phyloP scores from a whole-genome alignment of 2,329 filamentous ascomycete species.

The Amylocarpus encephaloides region DNA sequence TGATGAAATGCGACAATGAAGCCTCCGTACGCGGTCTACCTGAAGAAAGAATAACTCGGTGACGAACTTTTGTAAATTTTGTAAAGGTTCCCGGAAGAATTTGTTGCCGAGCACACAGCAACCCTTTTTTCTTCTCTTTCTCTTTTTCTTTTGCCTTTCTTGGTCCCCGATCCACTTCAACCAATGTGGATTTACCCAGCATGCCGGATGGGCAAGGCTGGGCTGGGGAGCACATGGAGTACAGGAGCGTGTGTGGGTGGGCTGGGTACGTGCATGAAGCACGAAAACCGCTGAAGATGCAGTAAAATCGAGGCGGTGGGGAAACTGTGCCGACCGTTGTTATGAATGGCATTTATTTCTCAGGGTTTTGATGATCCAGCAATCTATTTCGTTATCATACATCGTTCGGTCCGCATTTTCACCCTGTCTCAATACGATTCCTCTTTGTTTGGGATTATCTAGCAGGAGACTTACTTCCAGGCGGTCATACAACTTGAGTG shows the following conservation, averaged over 20 bases:
- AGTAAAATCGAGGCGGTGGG: background rate
- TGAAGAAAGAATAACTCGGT: background rate
- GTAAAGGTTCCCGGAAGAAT: background rate
- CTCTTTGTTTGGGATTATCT: too few species aligned
- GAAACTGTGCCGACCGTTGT: background rate
- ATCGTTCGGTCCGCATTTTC: too few species aligned
- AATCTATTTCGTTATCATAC: too few species aligned
- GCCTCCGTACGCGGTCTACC: background rate
- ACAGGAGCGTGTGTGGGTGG: background rate
- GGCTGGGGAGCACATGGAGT: background rate
- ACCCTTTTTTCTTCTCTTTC: background rate
- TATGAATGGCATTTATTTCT: too few species aligned
- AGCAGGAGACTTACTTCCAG: too few species aligned
- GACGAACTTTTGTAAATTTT: background rate
- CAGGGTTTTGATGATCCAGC: too few species aligned
- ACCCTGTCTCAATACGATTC: too few species aligned
- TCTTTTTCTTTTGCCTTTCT: background rate
- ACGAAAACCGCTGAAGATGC: background rate
- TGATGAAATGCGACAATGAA: background rate
- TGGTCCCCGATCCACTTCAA: background rate
- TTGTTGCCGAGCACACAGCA: background rate
- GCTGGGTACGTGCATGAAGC: background rate
- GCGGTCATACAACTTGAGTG: too few species aligned
- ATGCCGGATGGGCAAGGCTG: background rate
- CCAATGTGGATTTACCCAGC: slow-evolving; percentile 7